phyloP scores from a whole-genome alignment of 2,329 filamentous ascomycete species.

The Hymenoscyphus repandus region DNA sequence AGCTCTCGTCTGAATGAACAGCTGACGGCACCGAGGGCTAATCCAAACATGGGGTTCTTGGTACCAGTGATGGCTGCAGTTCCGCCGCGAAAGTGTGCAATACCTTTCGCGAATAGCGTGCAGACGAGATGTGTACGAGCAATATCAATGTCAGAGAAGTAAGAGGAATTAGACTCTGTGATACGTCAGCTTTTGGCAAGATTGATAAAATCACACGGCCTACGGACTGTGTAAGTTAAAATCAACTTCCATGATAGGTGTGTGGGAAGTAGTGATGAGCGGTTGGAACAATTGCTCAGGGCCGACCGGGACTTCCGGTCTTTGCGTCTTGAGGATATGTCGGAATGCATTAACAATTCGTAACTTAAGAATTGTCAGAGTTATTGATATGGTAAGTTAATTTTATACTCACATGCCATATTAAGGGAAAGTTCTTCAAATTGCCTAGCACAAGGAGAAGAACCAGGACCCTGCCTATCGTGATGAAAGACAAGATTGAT shows the following conservation, averaged over 20 bases:
- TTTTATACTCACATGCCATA: slow-evolving; percentile 55
- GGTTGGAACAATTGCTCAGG: slow-evolving; percentile 56
- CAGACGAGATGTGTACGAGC: slow-evolving; percentile 73
- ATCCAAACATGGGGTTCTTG: slow-evolving; percentile 28
- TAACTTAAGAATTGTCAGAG: too few relatives aligned
- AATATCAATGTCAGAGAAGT: slow-evolving; percentile 63
- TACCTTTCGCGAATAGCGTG: slow-evolving; percentile 53
- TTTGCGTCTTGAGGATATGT: slow-evolving; percentile 39
- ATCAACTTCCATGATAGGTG: slow-evolving; percentile 57
- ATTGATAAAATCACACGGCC: neutral
- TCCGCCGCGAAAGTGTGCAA: slow-evolving; percentile 30
- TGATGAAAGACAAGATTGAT: slow-evolving; percentile 26
- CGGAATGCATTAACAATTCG: slow-evolving; percentile 37
- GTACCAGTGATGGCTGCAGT: slow-evolving; percentile 29
- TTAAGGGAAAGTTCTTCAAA: slow-evolving; percentile 53
- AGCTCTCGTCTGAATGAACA: slow-evolving; percentile 67
- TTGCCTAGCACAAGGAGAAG: slow-evolving; percentile 44
- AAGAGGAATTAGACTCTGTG: slow-evolving; percentile 57
- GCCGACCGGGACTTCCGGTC: slow-evolving; percentile 36
- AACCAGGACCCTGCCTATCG: slow-evolving; percentile 30
- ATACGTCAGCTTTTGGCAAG: neutral
- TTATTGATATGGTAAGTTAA: too few relatives aligned
- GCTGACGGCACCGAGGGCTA: slow-evolving; percentile 48
- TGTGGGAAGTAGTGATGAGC: slow-evolving; percentile 50
- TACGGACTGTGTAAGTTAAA: slow-evolving; percentile 64